Conservation (phyloP, 805 yeast species). For the Komagataella kurtzmanii region DNA sequence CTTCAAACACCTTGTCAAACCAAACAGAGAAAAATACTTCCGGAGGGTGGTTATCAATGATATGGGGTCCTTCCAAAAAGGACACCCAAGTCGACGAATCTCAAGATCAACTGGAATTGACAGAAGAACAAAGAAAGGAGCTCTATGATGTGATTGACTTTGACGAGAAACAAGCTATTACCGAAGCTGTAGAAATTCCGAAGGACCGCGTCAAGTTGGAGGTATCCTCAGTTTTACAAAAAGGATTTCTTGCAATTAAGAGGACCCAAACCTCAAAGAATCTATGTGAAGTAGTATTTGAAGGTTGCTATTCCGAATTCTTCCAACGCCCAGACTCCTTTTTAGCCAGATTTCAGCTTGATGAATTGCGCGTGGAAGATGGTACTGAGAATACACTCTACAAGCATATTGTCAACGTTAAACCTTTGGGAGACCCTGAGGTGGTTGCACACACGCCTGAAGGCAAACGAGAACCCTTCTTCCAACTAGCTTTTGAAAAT, state of each 20-base stretch:
- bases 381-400: conserved; percentile 71
- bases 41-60: conserved; percentile 56
- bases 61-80: conserved; percentile 38
- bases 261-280: conserved; percentile 24
- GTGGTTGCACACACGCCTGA: conserved; percentile 10
- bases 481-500: conserved; percentile 68
- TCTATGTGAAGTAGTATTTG: conserved; percentile 70
- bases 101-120: conserved; percentile 30
- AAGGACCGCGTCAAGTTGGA: conserved; percentile 59
- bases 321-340: conserved; percentile 72
- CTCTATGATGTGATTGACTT: conserved; percentile 88
- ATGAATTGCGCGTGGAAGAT: conserved; percentile 79
- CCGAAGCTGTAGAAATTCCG: conserved; percentile 52
- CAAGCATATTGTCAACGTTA: conserved; percentile 79
- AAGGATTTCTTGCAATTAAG: conserved; percentile 64
- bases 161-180: conserved; percentile 44
- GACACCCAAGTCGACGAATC: conserved; percentile 10
- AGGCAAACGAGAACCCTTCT: conserved; percentile 44
- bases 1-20: conserved; percentile 5
- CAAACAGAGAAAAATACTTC: conserved; percentile 3
- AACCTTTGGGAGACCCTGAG: conserved; percentile 35
- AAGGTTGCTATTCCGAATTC: conserved; percentile 65
- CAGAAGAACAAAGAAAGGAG: conserved; percentile 83
- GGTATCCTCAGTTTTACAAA: conserved; percentile 51
- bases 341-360: conserved; percentile 55